Base-by-base conservation (phyloP, 2,329 filamentous ascomycete species). In the Venturia oleaginea region DNA sequence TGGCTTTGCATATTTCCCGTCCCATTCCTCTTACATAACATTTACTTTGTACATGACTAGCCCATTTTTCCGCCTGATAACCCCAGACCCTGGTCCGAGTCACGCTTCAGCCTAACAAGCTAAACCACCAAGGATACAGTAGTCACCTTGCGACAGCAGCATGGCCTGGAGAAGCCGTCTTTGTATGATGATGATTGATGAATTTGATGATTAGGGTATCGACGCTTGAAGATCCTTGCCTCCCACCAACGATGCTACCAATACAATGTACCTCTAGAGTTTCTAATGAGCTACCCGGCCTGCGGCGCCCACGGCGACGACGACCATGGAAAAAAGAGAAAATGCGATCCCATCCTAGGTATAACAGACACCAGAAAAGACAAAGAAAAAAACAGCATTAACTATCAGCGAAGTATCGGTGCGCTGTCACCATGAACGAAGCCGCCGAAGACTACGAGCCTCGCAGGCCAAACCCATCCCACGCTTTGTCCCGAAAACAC, bases 1-100 rank as follows among this genome's bases (percentile, higher is more conserved):
- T 27, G 48, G 48, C 48, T 22, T 19, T 34, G 27, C 51, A 57
- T 57, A 57, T 57, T 30, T 57, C 51, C 51, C 51, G 30, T 34
- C 51, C 51, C 51, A 57, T 57, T 57, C 30, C n/a, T 57, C n/a
- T 57, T 57, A 57, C 51, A 57, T 57, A 57, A 57, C 27, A 34
- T 34, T n/a, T 32, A 57, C 7, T 7, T 34, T 34, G 7, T 32
- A 57, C 7, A 2, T 34, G 27, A 27, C 51, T 57, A 57, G 30
- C 30, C 15, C 30, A 7, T 13, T 34, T 34, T 48, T 34, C 13
- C 27, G 4, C 51, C 51, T 27, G 27, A 7, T n/a, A n/a, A n/a
- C n/a, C n/a, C n/a, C 22, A 34, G 27, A 30, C 51, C 51, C 24
- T 34, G 5, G 51, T 34, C 51, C 17, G 34, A n/a, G 51, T 55